Percentiles rank a stretch among this genome's conserved stretches.
Conservation (phyloP, 1,284 basidiomycete species). For the Malassezia brasiliensis region DNA sequence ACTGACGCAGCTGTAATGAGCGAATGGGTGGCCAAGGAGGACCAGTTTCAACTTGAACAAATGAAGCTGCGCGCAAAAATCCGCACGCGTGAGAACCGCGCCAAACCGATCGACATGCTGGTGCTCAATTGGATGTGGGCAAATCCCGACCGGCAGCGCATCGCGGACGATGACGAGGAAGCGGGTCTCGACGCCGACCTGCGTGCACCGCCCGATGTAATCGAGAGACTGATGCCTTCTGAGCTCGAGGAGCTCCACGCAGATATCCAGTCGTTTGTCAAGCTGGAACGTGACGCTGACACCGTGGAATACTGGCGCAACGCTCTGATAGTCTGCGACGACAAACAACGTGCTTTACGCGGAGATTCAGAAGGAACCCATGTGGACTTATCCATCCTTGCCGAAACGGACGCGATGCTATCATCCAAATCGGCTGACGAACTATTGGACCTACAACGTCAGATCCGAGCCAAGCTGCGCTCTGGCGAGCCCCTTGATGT, state of each 20-base stretch:
- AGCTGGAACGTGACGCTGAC: slow-evolving; percentile 69
- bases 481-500: slow-evolving; percentile 90
- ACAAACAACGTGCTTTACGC: slow-evolving; percentile 62
- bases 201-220: slow-evolving; percentile 93
- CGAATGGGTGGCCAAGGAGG: slow-evolving; percentile 94
- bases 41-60: slow-evolving; percentile 92
- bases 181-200: slow-evolving; percentile 91
- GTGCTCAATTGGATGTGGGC: slow-evolving; percentile 45
- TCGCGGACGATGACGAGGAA: slow-evolving; percentile 62
- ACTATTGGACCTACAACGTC: slow-evolving; percentile 68
- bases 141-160: slow-evolving; percentile 36
- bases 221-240: slow-evolving; percentile 72
- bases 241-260: slow-evolving; percentile 88
- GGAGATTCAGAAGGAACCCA: slow-evolving; percentile 51
- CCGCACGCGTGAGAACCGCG: slow-evolving; percentile 84
- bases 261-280: slow-evolving; percentile 84
- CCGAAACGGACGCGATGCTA: slow-evolving; percentile 40
- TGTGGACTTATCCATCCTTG: slow-evolving; percentile 32
- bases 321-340: slow-evolving; percentile 93
- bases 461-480: slow-evolving; percentile 74
- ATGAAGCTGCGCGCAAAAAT: slow-evolving; percentile 82
- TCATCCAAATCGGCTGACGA: slow-evolving; percentile 54
- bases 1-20: slow-evolving; percentile 94
- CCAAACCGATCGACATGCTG: slow-evolving; percentile 50
- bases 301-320: slow-evolving; percentile 97